Base-by-base conservation (phyloP, 257 asterid genomes). In the Striga asiatica region DNA sequence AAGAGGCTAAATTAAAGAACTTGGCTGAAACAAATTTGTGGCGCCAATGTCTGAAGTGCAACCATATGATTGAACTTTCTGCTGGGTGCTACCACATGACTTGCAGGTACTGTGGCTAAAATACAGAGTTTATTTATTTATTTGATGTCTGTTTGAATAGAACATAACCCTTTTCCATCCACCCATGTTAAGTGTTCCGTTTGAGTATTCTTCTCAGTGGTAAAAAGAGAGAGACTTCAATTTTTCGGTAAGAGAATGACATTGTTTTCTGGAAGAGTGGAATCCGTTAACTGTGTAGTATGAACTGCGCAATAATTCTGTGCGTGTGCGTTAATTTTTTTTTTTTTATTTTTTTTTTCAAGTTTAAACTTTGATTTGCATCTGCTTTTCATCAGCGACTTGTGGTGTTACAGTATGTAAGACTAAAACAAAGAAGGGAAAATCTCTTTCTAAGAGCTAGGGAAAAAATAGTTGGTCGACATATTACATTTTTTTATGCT, bases 21-120 rank as follows among this genome's bases (percentile, higher is more conserved):
- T 60, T 79, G 69, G 87, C 87, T 6, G 71, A 71, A 2, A 52
- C 61, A 6, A 76, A 79, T 66, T 17, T 68, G 66, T 79, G 83
- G 83, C 83, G 87, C 16, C 87, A 79, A 50, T 79, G 87, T 61
- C 74, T 74, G 59, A 76, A 71, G 54, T 79, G 87, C 75, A 76
- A 71, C 74, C 77, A 76, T 68, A 76, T 79, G 87, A 76, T 79
- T 29, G 81, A 74, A 68, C 81, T 79, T 29, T 69, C 67, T 65
- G 41, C 87, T 0, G 87, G 87, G 35, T 79, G 83, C 71, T 79
- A 68, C 79, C 87, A 79, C 70, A 76, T 79, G 74, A 76, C 83
- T 25, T 79, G 87, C 87, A 79, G 80, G 80, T 74, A 61, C 49
- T n/a, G n/a, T n/a, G 13, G 39, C 46, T 60, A 45, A n/a, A 49